Base-by-base conservation (phyloP, 805 yeast genomes). In the Hanseniaspora hatyaiensis region DNA sequence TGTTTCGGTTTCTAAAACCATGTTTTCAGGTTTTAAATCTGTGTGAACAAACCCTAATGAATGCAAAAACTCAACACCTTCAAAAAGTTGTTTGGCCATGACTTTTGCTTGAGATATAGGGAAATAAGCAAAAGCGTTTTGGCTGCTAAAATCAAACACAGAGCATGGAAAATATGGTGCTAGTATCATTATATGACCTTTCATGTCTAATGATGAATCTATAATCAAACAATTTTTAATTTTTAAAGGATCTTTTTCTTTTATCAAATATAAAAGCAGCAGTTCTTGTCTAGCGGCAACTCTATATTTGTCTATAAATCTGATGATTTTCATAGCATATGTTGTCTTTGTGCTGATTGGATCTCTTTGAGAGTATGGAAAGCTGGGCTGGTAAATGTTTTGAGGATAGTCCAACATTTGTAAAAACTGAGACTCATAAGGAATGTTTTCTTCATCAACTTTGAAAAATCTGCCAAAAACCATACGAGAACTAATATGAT, bases 1-100 rank as follows among this genome's bases (percentile, higher is more conserved):
- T 6, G 53, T 38, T 40, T 61, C 64, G 34, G 60, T 59, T 34
- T 60, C 57, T 29, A 87, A 67, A 29, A 92, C 64, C 36, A 92
- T 82, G 61, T 92, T 92, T 63, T 92, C 99, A 1, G 99, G 99
- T 65, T 92, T 92, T 55, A 92, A 70, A 63, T 92, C 99, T 0
- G 99, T 92, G 64, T 92, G 99, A 36, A 92, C 85, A 41, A 92
- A 71, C 46, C 82, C 84, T 60, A 92, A 69, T 58, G 85, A 95
- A 62, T 92, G 99, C 52, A 92, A 67, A 58, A 82, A 89, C 1
- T 92, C 82, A 33, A 89, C 94, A 0, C 92, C 80, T 53, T 87
- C 71, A 19, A 92, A 69, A 50, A 92, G 65, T 64, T 92, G 99
- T 59, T 80, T 78, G 19, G 94, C 80, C 51, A 92, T 78, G 2